A percentile compares a stretch with the other conserved stretches of the same genome.
Conservation (phyloP, 2,329 filamentous ascomycete species). For the Orbilia oligospora region DNA sequence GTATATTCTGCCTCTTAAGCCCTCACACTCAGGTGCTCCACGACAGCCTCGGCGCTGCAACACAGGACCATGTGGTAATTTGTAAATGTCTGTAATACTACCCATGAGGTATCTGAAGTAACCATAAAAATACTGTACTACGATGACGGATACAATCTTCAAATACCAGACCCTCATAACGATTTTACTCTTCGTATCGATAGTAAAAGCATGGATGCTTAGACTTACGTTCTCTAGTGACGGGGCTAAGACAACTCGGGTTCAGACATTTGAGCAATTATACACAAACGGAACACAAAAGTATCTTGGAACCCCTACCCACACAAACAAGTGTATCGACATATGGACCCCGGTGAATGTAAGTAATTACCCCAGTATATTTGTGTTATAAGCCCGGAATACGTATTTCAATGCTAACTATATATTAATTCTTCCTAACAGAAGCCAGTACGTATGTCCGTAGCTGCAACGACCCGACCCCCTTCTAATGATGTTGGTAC, state of each 20-base stretch:
- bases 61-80: constrained; percentile 30
- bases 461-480: background rate
- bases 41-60: background rate
- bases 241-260: background rate
- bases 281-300: constrained; percentile 18
- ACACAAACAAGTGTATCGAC: constrained; percentile 46
- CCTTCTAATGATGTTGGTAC: background rate
- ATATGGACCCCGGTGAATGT: constrained; percentile 48
- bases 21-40: background rate
- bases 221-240: constrained; percentile 35
- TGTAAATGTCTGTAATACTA: too few species aligned
- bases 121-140: too few species aligned
- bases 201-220: constrained; percentile 34
- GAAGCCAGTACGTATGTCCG: constrained; percentile 13
- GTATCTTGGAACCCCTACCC: constrained; percentile 31
- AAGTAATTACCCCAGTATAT: constrained; percentile 1
- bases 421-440: background rate
- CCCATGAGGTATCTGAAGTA: background rate
- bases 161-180: background rate
- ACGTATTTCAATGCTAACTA: background rate
- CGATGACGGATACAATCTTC: background rate
- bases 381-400: background rate
- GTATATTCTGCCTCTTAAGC: constrained; percentile 1
- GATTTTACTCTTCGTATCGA: background rate
- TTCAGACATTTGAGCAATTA: constrained; percentile 34